Evolutionary conservation across 129 eudicot genomes (phyloP).

Genomic region (Escallonia herrerae): DNA sequence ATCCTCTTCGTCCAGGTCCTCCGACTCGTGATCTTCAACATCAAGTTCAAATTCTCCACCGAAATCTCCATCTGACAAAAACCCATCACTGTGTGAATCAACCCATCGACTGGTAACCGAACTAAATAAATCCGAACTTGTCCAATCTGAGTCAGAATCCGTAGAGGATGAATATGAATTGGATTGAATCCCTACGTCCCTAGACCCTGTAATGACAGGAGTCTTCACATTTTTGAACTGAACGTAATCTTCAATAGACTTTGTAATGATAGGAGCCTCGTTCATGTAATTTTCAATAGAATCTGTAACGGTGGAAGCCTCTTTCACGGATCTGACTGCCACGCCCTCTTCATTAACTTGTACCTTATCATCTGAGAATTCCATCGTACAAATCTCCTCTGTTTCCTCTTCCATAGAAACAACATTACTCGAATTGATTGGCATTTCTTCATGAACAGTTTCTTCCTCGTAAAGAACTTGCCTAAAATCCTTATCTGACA

Average conservation of each 20-base stretch:
- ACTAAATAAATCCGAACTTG: constrained; percentile 11
- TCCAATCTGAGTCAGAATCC: constrained; percentile 30
- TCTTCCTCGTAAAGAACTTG: constrained; percentile 16
- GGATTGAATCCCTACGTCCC: background rate
- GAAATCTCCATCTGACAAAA: constrained; percentile 60
- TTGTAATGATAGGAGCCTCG: no score
- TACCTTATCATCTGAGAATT: constrained; percentile 7
- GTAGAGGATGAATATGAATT: constrained; percentile 15
- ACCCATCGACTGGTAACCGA: constrained; percentile 28
- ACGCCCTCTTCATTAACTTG: constrained; percentile 9
- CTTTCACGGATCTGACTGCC: background rate
- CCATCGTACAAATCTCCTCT: constrained; percentile 14
- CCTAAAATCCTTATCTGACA: constrained; percentile 7
- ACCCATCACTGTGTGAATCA: constrained; percentile 54
- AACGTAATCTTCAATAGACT: no score
- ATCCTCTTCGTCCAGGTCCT: constrained; percentile 22
- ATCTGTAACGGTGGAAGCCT: background rate
- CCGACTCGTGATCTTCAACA: constrained; percentile 4
- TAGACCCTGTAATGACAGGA: no score
- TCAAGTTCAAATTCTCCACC: constrained; percentile 30
- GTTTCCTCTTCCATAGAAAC: constrained; percentile 10
- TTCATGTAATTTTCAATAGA: no score
- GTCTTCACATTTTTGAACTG: no score
- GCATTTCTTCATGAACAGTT: constrained; percentile 7
- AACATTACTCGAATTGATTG: constrained; percentile 2